Conservation (phyloP, 2,329 filamentous ascomycete genomes). For the Corniculantispora saksenae region DNA sequence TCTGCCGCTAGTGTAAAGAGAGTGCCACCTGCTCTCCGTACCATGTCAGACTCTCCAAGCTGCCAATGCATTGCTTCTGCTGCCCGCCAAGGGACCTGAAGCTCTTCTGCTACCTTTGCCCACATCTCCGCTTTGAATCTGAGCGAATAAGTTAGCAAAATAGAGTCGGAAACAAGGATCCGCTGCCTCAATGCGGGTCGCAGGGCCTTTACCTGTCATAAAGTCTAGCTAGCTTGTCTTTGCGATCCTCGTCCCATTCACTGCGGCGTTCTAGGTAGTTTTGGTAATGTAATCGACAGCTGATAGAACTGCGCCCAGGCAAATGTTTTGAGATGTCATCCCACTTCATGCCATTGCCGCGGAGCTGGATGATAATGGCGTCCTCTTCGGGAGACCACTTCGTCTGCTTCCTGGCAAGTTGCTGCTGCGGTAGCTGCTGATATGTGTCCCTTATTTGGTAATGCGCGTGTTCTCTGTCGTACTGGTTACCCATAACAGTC, state of each 20-base stretch:
- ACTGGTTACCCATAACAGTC: no score
- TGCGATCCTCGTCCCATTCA: conserved; percentile 96
- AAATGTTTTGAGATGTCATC: conserved; percentile 93
- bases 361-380: conserved; percentile 86
- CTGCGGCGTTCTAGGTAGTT: conserved; percentile 93
- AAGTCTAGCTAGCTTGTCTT: conserved; percentile 90
- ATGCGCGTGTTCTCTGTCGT: conserved; percentile 18
- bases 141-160: conserved; percentile 17
- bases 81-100: conserved; percentile 92
- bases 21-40: conserved; percentile 82
- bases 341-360: conserved; percentile 95
- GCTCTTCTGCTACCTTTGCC: conserved; percentile 92
- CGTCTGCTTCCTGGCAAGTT: conserved; percentile 88
- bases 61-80: conserved; percentile 99
- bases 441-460: conserved; percentile 54
- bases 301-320: conserved; percentile 88
- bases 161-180: conserved; percentile 6
- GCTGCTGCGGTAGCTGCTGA: no score
- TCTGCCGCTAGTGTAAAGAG: conserved; percentile 73
- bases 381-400: conserved; percentile 97
- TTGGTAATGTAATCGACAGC: conserved; percentile 91
- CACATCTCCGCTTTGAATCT: conserved; percentile 99
- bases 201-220: conserved; percentile 85
- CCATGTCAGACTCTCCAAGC: conserved; percentile 91
- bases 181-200: no score